Evolutionary conservation across 495 filamentous ascomycete species (phyloP).

Genomic region (Cercophora newfieldiana): DNA sequence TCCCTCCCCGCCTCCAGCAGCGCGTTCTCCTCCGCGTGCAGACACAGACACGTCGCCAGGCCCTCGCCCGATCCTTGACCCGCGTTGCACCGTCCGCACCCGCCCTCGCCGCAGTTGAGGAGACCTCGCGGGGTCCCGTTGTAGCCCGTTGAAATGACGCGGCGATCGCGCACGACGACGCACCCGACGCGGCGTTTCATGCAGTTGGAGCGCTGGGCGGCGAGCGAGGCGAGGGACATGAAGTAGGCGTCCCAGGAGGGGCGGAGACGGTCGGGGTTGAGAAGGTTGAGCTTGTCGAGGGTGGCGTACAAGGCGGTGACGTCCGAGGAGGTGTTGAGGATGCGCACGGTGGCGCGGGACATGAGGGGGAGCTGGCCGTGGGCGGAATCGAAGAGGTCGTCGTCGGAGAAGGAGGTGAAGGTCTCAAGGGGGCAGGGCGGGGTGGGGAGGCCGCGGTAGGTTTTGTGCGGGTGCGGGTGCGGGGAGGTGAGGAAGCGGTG

Average conservation of each 20-base stretch:
- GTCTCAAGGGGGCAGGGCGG: slow-evolving; percentile 66
- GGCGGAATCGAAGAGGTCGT: slow-evolving; percentile 67
- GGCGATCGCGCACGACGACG: slow-evolving; percentile 83
- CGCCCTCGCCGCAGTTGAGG: slow-evolving; percentile 88
- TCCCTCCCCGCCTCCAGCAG: slow-evolving; percentile 91
- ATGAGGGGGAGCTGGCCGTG: slow-evolving; percentile 70
- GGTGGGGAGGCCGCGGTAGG: slow-evolving; percentile 67
- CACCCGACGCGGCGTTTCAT: slow-evolving; percentile 97
- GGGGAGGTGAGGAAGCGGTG: slow-evolving; percentile 54
- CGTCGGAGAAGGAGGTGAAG: slow-evolving; percentile 76
- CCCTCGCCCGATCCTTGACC: slow-evolving; percentile 66
- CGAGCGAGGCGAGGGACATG: slow-evolving; percentile 90
- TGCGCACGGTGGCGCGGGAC: slow-evolving; percentile 73
- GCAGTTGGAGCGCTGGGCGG: slow-evolving; percentile 89
- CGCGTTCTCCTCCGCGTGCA: slow-evolving; percentile 97
- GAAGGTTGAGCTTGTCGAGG: slow-evolving; percentile 68
- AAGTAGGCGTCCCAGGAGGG: slow-evolving; percentile 99
- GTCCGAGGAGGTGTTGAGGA: slow-evolving; percentile 79
- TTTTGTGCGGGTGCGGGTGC: neutral
- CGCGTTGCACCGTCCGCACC: slow-evolving; percentile 83
- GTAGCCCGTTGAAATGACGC: slow-evolving; percentile 95
- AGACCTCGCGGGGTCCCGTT: slow-evolving; percentile 91
- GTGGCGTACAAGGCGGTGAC: slow-evolving; percentile 66
- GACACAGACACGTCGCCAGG: slow-evolving; percentile 83
- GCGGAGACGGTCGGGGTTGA: slow-evolving; percentile 75